A percentile compares a stretch with the other conserved stretches of the same genome.
phyloP scores from a whole-genome alignment of 140 eudicot genomes.

The Erigeron philadelphicus region DNA sequence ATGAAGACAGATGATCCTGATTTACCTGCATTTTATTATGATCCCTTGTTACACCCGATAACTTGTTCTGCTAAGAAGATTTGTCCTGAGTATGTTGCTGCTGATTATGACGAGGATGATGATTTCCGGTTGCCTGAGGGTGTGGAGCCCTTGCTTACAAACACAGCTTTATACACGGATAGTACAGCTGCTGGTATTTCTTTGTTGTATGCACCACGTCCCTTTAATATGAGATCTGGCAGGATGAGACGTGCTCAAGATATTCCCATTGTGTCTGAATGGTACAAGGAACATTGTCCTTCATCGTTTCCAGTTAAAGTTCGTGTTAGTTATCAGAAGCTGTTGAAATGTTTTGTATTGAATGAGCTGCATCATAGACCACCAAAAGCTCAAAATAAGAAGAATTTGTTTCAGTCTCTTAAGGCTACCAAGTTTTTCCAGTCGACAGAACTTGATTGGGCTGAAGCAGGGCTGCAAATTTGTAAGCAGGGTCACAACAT shows the following conservation, averaged over 20 bases:
- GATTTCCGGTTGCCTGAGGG: constrained; percentile 89
- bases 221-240: too few species aligned
- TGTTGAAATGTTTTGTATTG: constrained; percentile 84
- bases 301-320: constrained; percentile 79
- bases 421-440: constrained; percentile 95
- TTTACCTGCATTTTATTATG: constrained; percentile 89
- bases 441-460: constrained; percentile 98
- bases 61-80: constrained; percentile 46
- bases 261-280: too few species aligned
- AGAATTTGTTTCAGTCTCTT: constrained; percentile 80
- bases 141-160: constrained; percentile 68
- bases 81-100: constrained; percentile 21
- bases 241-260: too few species aligned
- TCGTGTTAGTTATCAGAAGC: constrained; percentile 92
- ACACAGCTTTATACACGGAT: constrained; percentile 80
- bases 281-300: too few species aligned
- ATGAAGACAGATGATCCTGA: constrained; percentile 99
- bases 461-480: constrained; percentile 96
- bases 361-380: constrained; percentile 97
- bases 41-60: constrained; percentile 87
- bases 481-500: constrained; percentile 97
- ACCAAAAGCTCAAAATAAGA: constrained; percentile 98
- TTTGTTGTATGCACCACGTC: constrained; percentile 50
- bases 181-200: constrained; percentile 96
- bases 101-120: constrained; percentile 53